These are phyloP conservation scores for Diaporthe vexans DNA, from an alignment of 2,329 filamentous ascomycete genomes.

Conservation along the genomic window DNA sequence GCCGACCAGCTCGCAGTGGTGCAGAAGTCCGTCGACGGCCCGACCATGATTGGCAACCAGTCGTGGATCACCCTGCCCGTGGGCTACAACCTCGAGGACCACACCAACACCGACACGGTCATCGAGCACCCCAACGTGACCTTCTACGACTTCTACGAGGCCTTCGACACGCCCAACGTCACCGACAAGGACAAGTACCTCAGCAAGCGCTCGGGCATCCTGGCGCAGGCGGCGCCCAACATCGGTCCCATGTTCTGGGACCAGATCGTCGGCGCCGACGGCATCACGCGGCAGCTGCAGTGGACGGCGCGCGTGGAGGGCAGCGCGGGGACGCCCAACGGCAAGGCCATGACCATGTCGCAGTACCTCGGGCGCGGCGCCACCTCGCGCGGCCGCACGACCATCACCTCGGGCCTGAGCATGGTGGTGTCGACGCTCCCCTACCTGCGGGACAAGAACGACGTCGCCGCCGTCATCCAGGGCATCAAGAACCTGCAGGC, in stretches of 20 bases:
- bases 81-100: constrained; percentile 71
- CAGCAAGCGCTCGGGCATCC: constrained; percentile 67
- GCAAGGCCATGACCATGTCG: constrained; percentile 64
- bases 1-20: constrained; percentile 69
- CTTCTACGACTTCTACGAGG: constrained; percentile 76
- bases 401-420: constrained; percentile 69
- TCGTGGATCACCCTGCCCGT: constrained; percentile 71
- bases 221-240: constrained; percentile 75
- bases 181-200: constrained; percentile 61
- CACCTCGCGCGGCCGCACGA: constrained; percentile 72
- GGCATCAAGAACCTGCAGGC: constrained; percentile 73
- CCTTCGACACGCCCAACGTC: constrained; percentile 64
- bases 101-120: constrained; percentile 62
- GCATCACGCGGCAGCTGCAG: constrained; percentile 73
- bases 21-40: constrained; percentile 62
- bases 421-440: constrained; percentile 72
- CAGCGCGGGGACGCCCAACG: constrained; percentile 46
- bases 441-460: constrained; percentile 70
- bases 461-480: constrained; percentile 74
- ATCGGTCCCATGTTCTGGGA: constrained; percentile 74
- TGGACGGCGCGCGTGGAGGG: constrained; percentile 70
- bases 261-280: constrained; percentile 69
- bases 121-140: constrained; percentile 59
- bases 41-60: constrained; percentile 63
- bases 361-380: constrained; percentile 76